phyloP scores from a whole-genome alignment of 805 yeast genomes.

The Kluyveromyces dobzhanskii region DNA sequence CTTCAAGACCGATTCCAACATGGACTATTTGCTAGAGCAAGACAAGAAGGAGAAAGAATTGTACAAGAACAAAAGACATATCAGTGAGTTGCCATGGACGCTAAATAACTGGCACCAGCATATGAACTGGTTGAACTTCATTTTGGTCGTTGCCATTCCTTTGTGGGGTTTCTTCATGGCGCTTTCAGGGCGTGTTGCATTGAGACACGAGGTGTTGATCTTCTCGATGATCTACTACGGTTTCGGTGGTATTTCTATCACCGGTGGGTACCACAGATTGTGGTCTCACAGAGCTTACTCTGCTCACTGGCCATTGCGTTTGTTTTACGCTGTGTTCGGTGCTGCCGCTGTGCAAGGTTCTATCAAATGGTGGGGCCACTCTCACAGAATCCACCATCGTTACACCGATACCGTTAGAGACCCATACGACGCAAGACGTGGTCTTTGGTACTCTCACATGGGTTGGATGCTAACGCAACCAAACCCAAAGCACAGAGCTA shows the following conservation, averaged over 20 bases:
- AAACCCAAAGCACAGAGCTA: conserved; percentile 72
- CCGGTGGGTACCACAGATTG: conserved; percentile 78
- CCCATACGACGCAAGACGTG: conserved; percentile 79
- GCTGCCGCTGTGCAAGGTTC: conserved; percentile 82
- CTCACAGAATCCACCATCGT: conserved; percentile 80
- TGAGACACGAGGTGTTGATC: conserved; percentile 38
- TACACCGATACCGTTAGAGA: conserved; percentile 78
- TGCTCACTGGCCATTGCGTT: conserved; percentile 50
- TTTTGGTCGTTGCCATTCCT: conserved; percentile 58
- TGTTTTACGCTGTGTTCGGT: conserved; percentile 68
- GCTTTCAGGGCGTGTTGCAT: conserved; percentile 33
- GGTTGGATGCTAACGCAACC: conserved; percentile 82
- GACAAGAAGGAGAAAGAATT: conserved; percentile 36
- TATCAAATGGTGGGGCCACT: conserved; percentile 84
- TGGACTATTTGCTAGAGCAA: conserved; percentile 38
- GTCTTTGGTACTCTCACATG: conserved; percentile 77
- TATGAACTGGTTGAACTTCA: conserved; percentile 69
- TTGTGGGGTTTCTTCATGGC: conserved; percentile 42
- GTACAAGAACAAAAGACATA: conserved; percentile 38
- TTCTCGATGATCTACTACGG: conserved; percentile 46
- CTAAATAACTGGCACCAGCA: conserved; percentile 61
- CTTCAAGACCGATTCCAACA: conserved; percentile 35
- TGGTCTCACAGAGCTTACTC: conserved; percentile 71
- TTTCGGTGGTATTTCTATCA: conserved; percentile 64
- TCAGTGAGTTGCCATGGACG: conserved; percentile 77